These are phyloP conservation scores for Fomes fomentarius DNA, from an alignment of 1,284 basidiomycete genomes.

Conservation along the genomic window DNA sequence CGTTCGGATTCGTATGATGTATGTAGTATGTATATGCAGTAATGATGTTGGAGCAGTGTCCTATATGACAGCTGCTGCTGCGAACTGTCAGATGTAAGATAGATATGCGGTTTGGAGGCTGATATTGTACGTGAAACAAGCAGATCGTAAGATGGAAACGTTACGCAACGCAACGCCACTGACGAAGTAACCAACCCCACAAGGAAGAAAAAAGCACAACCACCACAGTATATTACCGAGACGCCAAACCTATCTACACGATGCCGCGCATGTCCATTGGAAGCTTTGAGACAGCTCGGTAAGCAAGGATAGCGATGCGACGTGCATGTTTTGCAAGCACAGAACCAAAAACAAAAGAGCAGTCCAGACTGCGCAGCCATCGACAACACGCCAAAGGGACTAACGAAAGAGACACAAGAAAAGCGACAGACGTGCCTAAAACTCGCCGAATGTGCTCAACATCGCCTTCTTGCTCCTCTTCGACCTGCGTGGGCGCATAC, in stretches of 20 bases:
- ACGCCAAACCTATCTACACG: background rate
- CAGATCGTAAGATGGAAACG: too few species aligned
- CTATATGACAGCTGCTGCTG: too few species aligned
- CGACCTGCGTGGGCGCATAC: slow-evolving; percentile 27
- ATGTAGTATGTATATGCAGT: slow-evolving; percentile 2
- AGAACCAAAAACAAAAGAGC: background rate
- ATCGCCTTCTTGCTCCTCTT: slow-evolving; percentile 31
- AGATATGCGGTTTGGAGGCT: too few species aligned
- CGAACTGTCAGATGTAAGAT: too few species aligned
- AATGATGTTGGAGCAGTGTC: background rate
- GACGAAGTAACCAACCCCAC: background rate
- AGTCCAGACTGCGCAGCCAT: too few species aligned
- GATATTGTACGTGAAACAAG: too few species aligned
- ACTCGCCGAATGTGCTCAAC: slow-evolving; percentile 24
- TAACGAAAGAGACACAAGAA: background rate
- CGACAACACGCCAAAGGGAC: too few species aligned
- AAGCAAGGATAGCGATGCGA: background rate
- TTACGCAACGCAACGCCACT: too few species aligned
- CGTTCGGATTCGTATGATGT: too few species aligned
- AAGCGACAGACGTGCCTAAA: background rate
- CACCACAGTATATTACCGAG: background rate
- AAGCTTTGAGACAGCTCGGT: background rate
- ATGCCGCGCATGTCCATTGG: background rate
- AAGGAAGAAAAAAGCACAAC: background rate
- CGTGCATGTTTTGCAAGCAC: background rate